Evolutionary conservation across 2,329 filamentous ascomycete species (phyloP).

Genomic region (Ustilaginoidea virens): DNA sequence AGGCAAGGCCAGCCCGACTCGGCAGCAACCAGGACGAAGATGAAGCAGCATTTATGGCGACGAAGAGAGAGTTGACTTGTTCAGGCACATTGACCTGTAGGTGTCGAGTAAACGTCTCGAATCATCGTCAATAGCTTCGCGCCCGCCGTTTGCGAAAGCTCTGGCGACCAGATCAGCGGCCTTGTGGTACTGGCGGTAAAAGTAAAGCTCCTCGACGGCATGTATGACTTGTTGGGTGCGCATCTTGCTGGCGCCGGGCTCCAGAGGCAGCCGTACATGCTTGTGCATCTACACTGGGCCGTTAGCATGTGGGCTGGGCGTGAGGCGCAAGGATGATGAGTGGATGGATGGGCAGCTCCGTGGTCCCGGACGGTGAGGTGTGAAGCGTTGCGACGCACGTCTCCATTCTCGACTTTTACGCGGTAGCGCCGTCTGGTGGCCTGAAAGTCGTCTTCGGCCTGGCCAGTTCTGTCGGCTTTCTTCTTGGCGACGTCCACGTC

Average conservation of each 20-base stretch:
- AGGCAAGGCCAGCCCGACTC: too few species aligned
- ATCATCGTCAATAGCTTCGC: constrained; percentile 26
- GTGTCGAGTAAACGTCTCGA: constrained; percentile 21
- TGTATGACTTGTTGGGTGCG: constrained; percentile 35
- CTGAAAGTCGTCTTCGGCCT: constrained; percentile 35
- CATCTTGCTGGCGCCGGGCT: constrained; percentile 24
- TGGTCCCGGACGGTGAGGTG: too few species aligned
- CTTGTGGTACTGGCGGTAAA: constrained; percentile 30
- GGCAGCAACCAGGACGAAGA: too few species aligned
- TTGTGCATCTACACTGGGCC: constrained; percentile 24
- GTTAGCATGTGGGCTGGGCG: too few species aligned
- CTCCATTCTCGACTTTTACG: constrained; percentile 37
- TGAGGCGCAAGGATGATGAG: too few species aligned
- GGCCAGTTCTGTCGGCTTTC: constrained; percentile 19
- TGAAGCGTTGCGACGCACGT: constrained; percentile 23
- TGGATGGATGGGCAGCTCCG: too few species aligned
- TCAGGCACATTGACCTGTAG: constrained; percentile 27
- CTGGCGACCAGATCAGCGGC: constrained; percentile 24
- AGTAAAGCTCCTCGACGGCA: constrained; percentile 43
- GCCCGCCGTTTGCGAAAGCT: constrained; percentile 16
- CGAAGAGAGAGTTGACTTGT: constrained; percentile 11
- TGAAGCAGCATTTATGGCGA: too few species aligned
- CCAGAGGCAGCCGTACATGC: constrained; percentile 25
- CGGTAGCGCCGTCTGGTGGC: constrained; percentile 28
- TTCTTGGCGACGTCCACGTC: constrained; percentile 9